Conservation (phyloP, 768 basidiomycete genomes). For the Paxillus ammoniavirescens region DNA sequence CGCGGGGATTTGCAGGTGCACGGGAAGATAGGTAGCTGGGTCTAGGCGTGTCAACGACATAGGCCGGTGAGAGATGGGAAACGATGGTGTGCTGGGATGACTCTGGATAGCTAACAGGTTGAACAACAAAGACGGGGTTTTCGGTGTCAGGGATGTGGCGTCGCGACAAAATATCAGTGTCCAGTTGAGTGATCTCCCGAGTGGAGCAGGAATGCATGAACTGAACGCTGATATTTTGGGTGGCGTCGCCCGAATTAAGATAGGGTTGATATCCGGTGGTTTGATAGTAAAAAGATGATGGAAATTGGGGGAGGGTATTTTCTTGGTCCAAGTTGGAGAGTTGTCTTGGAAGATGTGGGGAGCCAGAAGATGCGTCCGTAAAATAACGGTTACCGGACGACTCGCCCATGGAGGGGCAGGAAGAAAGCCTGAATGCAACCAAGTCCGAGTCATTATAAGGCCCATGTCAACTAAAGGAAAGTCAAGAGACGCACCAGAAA, state of each 20-base stretch:
- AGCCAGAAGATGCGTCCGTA: conserved; percentile 10
- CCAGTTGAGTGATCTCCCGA: conserved; percentile 23
- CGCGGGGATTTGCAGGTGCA: conserved; percentile 9
- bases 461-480: conserved; percentile 6
- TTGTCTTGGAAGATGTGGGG: conserved; percentile 6
- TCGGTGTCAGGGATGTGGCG: conserved; percentile 10
- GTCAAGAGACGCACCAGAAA: conserved; percentile 20
- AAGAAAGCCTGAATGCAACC: conserved; percentile 5
- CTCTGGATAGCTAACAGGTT: conserved; percentile 23
- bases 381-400: conserved; percentile 14
- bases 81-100: conserved; percentile 30
- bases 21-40: conserved; percentile 9
- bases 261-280: conserved; percentile 10
- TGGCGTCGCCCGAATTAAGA: conserved; percentile 9
- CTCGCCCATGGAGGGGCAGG: conserved; percentile 20
- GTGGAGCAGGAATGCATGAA: conserved; percentile 26
- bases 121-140: background rate
- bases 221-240: conserved; percentile 31
- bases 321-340: conserved; percentile 14
- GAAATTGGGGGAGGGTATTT: conserved; percentile 18
- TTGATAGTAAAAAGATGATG: conserved; percentile 14
- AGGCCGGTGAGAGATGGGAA: conserved; percentile 10
- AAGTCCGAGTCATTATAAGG: conserved; percentile 26
- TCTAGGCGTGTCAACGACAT: conserved; percentile 13
- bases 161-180: conserved; percentile 25